Evolutionary conservation across 352 stramenopile species (phyloP).

Genomic region (Elongisporangium anandrum): DNA sequence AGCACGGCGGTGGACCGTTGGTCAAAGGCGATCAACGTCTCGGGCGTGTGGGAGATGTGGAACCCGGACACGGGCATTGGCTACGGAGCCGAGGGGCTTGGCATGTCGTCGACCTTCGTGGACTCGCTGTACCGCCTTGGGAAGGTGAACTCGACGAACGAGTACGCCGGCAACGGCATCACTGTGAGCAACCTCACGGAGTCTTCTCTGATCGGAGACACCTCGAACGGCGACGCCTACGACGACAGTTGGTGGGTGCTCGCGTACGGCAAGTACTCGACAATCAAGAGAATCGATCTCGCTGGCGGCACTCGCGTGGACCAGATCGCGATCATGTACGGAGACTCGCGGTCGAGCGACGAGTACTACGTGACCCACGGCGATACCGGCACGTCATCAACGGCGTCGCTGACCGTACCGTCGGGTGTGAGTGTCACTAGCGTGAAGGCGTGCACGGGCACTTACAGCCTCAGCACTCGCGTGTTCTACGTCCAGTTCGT

Average conservation of each 20-base stretch:
- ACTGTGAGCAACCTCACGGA: slow-evolving; percentile 9
- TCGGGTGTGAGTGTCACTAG: slow-evolving; percentile 6
- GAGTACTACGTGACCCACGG: slow-evolving; percentile 13
- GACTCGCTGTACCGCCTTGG: slow-evolving; percentile 12
- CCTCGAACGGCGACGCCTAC: slow-evolving; percentile 9
- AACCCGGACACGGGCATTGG: slow-evolving; percentile 13
- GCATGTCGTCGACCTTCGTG: slow-evolving; percentile 13
- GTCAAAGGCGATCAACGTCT: slow-evolving; percentile 11
- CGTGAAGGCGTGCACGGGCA: slow-evolving; percentile 8
- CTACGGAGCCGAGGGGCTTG: slow-evolving; percentile 16
- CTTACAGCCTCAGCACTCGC: slow-evolving; percentile 6
- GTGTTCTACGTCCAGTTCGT: slow-evolving; percentile 15
- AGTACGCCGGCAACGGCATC: slow-evolving; percentile 15
- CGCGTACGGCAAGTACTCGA: slow-evolving; percentile 16
- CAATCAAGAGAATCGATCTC: slow-evolving; percentile 15
- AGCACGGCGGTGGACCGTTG: slow-evolving; percentile 14
- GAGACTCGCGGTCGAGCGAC: slow-evolving; percentile 13
- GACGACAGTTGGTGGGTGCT: slow-evolving; percentile 18
- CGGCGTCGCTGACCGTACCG: slow-evolving; percentile 9
- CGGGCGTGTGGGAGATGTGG: slow-evolving; percentile 17
- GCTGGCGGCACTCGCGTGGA: slow-evolving; percentile 13
- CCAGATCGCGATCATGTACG: slow-evolving; percentile 14
- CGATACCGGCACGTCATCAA: slow-evolving; percentile 11
- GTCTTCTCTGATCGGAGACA: slow-evolving; percentile 7
- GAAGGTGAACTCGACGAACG: slow-evolving; percentile 12